Conservation (phyloP, 2,329 filamentous ascomycete species). For the Paecilomyces formosus region DNA sequence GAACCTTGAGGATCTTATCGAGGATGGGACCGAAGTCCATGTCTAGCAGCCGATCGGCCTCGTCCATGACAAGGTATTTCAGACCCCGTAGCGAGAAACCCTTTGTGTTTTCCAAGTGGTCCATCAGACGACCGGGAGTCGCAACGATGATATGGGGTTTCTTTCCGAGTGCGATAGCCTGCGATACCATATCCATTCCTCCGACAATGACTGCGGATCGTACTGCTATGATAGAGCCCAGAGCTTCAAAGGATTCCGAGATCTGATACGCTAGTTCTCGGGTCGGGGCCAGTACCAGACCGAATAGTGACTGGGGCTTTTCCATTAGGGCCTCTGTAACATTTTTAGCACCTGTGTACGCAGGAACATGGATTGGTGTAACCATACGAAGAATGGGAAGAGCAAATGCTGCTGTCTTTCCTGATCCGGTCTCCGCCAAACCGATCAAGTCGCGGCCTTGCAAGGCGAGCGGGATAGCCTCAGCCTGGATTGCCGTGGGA, state of each 20-base stretch:
- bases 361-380: background rate
- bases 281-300: slow-evolving; percentile 86
- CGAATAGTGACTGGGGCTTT: slow-evolving; percentile 76
- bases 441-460: slow-evolving; percentile 82
- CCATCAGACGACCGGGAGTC: slow-evolving; percentile 79
- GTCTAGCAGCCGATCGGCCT: slow-evolving; percentile 85
- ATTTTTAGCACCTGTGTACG: background rate
- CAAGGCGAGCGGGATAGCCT: slow-evolving; percentile 76
- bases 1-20: slow-evolving; percentile 85
- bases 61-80: slow-evolving; percentile 90
- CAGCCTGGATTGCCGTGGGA: slow-evolving; percentile 81
- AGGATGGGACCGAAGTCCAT: slow-evolving; percentile 90
- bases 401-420: slow-evolving; percentile 93
- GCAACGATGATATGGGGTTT: slow-evolving; percentile 92
- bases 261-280: slow-evolving; percentile 92
- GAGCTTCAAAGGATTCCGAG: slow-evolving; percentile 74
- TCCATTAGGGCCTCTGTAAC: slow-evolving; percentile 60
- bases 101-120: slow-evolving; percentile 94
- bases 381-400: slow-evolving; percentile 72
- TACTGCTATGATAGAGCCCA: slow-evolving; percentile 82
- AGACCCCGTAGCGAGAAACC: slow-evolving; percentile 78
- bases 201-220: slow-evolving; percentile 81
- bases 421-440: slow-evolving; percentile 87
- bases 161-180: slow-evolving; percentile 87
- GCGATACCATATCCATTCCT: slow-evolving; percentile 91